Conservation (phyloP, 2,329 filamentous ascomycete genomes). For the Colletotrichum liaoningense region DNA sequence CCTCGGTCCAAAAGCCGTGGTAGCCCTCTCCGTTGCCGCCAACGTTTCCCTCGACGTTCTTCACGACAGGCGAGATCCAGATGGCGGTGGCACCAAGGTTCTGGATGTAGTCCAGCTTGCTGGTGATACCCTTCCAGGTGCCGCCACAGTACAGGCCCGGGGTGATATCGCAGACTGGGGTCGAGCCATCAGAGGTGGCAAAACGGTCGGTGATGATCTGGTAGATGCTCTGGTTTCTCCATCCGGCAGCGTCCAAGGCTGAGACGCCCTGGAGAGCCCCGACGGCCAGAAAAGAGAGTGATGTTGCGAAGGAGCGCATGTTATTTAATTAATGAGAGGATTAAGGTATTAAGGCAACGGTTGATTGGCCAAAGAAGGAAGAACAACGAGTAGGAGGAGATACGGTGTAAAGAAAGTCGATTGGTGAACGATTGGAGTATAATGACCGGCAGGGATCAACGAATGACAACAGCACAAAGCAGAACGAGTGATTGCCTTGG, state of each 20-base stretch:
- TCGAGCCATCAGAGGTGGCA: slow-evolving; percentile 51
- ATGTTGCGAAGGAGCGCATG: slow-evolving; percentile 19
- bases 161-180: slow-evolving; percentile 43
- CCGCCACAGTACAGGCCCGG: slow-evolving; percentile 59
- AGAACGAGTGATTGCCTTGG: slow-evolving; percentile 32
- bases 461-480: slow-evolving; percentile 21
- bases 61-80: slow-evolving; percentile 57
- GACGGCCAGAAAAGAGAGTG: slow-evolving; percentile 22
- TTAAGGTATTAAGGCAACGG: not conserved
- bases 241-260: slow-evolving; percentile 45
- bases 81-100: slow-evolving; percentile 56
- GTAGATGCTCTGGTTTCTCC: slow-evolving; percentile 57
- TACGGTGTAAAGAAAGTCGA: not conserved
- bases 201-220: slow-evolving; percentile 58
- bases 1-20: slow-evolving; percentile 54
- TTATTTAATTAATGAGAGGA: not conserved
- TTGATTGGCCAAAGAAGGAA: not conserved
- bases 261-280: slow-evolving; percentile 28
- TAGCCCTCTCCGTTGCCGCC: slow-evolving; percentile 44
- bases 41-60: slow-evolving; percentile 49
- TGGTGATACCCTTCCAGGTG: slow-evolving; percentile 60
- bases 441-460: not conserved
- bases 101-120: slow-evolving; percentile 63
- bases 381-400: not conserved
- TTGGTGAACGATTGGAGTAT: not conserved